Percentiles rank a stretch among this genome's conserved stretches.
Conservation (phyloP, 495 filamentous ascomycete genomes). For the Aspergillus steynii region DNA sequence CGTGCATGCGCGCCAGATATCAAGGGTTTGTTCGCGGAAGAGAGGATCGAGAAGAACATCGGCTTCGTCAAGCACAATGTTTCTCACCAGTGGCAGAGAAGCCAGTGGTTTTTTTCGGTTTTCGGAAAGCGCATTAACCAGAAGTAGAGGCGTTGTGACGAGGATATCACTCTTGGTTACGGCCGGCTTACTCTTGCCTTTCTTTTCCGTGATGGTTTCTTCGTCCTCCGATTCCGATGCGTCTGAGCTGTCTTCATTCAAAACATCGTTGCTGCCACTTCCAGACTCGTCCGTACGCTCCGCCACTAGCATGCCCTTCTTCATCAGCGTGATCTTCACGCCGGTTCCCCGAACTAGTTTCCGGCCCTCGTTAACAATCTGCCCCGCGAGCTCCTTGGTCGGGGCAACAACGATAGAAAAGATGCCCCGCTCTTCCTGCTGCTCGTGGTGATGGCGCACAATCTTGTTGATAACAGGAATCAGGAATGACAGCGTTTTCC, state of each 20-base stretch:
- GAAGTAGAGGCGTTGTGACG: constrained; percentile 79
- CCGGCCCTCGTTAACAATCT: constrained; percentile 89
- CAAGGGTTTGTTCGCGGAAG: constrained; percentile 86
- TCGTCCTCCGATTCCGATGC: constrained; percentile 41
- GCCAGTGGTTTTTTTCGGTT: constrained; percentile 42
- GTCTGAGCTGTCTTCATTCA: constrained; percentile 43
- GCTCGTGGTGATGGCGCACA: constrained; percentile 51
- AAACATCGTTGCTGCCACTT: constrained; percentile 32
- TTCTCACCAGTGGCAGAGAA: constrained; percentile 61
- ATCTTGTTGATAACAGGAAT: constrained; percentile 80
- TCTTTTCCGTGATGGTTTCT: constrained; percentile 34
- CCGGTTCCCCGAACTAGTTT: constrained; percentile 79
- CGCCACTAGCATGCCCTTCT: constrained; percentile 75
- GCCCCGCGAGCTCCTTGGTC: constrained; percentile 85
- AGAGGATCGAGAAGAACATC: constrained; percentile 90
- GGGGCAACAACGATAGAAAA: constrained; percentile 77
- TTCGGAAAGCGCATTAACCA: constrained; percentile 71
- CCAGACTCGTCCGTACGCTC: constrained; percentile 34
- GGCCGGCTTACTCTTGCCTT: constrained; percentile 36
- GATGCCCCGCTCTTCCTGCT: constrained; percentile 51
- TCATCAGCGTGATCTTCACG: constrained; percentile 78
- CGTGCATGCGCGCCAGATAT: constrained; percentile 78
- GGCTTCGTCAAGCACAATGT: constrained; percentile 87
- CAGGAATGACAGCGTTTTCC: constrained; percentile 93
- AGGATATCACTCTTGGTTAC: constrained; percentile 77